Evolutionary conservation across 2,329 filamentous ascomycete species (phyloP), one percentile per base, ranked within the genome.

Genomic region (Fusarium transvaalense): DNA sequence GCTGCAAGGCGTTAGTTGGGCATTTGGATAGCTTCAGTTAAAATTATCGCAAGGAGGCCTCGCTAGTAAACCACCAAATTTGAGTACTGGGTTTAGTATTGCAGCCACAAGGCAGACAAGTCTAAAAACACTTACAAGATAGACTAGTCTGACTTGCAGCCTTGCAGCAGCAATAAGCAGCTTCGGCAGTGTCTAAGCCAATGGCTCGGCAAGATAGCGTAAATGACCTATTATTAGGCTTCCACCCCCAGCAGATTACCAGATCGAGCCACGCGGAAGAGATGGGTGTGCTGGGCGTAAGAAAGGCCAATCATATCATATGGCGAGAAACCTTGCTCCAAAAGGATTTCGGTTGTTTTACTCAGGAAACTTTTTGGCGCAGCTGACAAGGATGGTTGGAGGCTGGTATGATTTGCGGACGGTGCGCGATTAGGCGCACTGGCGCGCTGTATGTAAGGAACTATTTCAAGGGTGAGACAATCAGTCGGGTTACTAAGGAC

Each of bases 371-470:
- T 53, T 56, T 51, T 67, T 61, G 62, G 41, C 46, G 55, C 48
- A 55, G 39, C 46, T 63, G 55, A 54, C 67, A 58, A 60, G 67
- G 67, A 61, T 64, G 67, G 52, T 23, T 61, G 54, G 31, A 29
- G 32, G 17, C 46, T 58, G 48, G 52, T 64, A 27, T 74, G 71
- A 71, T 74, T 74, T 69, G 71, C 34, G 31, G 67, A 56, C 52
- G 67, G 57, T 71, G 62, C 71, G 71, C 71, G 71, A 59, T 64
- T 73, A 73, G 66, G 54, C 71, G 71, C 67, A 72, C 65, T 74
- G 68, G 52, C 71, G 71, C 69, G 51, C 57, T 74, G 61, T 50
- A 71, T 74, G 61, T 50, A 71, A 53, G 37, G 38, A 64, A 64
- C 60, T 52, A 54, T 45, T 27, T 37, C 45, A 35, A 54, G 52